Evolutionary conservation across 2,329 filamentous ascomycete species (phyloP).

Genomic region (Lecanoromycetidae sp.): DNA sequence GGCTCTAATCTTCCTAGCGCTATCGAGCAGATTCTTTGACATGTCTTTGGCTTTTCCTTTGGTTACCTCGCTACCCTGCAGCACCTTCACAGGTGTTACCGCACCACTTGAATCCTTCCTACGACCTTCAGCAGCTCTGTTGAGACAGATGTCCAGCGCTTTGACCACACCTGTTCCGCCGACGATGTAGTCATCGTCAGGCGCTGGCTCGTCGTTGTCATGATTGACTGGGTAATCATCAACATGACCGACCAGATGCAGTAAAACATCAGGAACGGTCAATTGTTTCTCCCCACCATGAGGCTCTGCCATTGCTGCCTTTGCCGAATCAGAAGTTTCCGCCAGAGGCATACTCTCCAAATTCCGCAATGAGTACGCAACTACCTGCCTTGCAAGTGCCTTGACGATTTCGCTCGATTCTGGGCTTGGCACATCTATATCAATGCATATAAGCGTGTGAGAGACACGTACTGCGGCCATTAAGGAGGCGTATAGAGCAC

Average conservation of each 20-base stretch:
- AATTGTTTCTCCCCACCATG: constrained; percentile 40
- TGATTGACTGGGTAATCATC: constrained; percentile 38
- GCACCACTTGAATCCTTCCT: constrained; percentile 37
- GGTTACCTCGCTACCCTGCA: constrained; percentile 37
- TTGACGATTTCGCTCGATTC: constrained; percentile 84
- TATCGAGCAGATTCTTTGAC: constrained; percentile 77
- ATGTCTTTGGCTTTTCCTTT: constrained; percentile 73
- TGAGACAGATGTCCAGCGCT: constrained; percentile 78
- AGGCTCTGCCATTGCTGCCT: constrained; percentile 32
- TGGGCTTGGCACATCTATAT: constrained; percentile 73
- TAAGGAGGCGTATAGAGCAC: constrained; percentile 81
- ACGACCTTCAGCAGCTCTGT: constrained; percentile 60
- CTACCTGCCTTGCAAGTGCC: constrained; percentile 83
- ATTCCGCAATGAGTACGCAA: constrained; percentile 86
- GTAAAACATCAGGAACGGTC: constrained; percentile 68
- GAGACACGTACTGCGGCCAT: constrained; percentile 80
- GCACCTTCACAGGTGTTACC: constrained; percentile 42
- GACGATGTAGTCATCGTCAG: constrained; percentile 90
- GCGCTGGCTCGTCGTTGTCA: constrained; percentile 56
- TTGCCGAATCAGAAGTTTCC: constrained; percentile 41
- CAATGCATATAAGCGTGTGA: constrained; percentile 70
- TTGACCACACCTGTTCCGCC: constrained; percentile 92
- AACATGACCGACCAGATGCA: constrained; percentile 70
- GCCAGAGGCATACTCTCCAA: constrained; percentile 66
- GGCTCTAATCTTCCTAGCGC: constrained; percentile 75